Conservation (phyloP, 176 grass and related monocot genomes). For the Triticum urartu region DNA sequence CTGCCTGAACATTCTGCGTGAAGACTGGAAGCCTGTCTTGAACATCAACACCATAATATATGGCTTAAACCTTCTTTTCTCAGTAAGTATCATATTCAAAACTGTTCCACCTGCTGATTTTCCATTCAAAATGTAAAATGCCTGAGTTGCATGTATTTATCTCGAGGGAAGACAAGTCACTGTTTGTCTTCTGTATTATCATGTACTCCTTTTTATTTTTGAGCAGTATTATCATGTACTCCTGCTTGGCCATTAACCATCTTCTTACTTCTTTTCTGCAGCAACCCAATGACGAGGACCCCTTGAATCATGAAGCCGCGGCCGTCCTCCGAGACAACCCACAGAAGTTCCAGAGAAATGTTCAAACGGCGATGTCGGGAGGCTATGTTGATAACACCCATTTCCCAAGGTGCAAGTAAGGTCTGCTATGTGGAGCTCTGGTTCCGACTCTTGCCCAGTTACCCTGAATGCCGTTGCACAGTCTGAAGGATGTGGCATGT, state of each 20-base stretch:
- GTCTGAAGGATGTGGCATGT: slow-evolving; percentile 6
- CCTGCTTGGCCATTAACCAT: not conserved
- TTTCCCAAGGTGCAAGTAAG: slow-evolving; percentile 59
- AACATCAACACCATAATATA: slow-evolving; percentile 75
- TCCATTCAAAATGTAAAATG: not conserved
- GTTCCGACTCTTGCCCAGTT: not conserved
- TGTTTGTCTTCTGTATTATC: not conserved
- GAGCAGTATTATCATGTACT: not conserved
- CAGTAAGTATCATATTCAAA: slow-evolving; percentile 25
- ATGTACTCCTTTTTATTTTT: not conserved
- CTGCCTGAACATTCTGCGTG: slow-evolving; percentile 74
- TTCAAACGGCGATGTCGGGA: slow-evolving; percentile 54
- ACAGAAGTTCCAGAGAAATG: slow-evolving; percentile 64
- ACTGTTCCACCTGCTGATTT: not conserved
- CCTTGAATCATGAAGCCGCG: slow-evolving; percentile 64
- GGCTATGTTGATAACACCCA: slow-evolving; percentile 45
- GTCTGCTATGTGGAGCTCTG: not conserved
- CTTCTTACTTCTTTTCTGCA: slow-evolving; percentile 2
- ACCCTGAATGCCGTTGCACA: not conserved
- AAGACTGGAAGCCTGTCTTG: slow-evolving; percentile 77
- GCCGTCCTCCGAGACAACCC: slow-evolving; percentile 56
- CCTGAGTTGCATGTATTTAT: not conserved
- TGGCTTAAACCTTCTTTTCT: slow-evolving; percentile 73
- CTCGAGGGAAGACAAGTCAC: not conserved
- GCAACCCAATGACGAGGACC: slow-evolving; percentile 81